phyloP scores from a whole-genome alignment of 495 filamentous ascomycete species.

The Geopyxis carbonaria region DNA sequence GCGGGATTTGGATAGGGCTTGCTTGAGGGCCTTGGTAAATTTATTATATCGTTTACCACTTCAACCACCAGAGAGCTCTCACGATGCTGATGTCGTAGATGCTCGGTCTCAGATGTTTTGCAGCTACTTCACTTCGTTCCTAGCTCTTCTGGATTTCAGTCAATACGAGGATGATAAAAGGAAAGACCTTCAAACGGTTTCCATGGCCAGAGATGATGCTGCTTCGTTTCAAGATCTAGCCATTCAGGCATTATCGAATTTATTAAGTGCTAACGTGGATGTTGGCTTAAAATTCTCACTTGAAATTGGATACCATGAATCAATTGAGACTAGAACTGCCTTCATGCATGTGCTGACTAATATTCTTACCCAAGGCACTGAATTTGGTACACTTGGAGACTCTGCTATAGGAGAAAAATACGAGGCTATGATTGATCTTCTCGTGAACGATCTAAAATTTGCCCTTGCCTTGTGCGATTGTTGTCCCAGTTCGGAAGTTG shows the following conservation, averaged over 20 bases:
- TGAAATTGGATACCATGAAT: constrained; percentile 49
- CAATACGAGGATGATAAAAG: constrained; percentile 30
- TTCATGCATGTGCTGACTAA: constrained; percentile 51
- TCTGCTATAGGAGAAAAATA: constrained; percentile 48
- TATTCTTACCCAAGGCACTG: constrained; percentile 48
- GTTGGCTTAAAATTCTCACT: constrained; percentile 49
- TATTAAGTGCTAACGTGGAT: constrained; percentile 50
- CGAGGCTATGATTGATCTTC: constrained; percentile 40
- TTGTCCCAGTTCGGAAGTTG: constrained; percentile 46
- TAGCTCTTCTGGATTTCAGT: constrained; percentile 42
- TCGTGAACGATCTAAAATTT: constrained; percentile 41
- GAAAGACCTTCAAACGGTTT: constrained; percentile 27
- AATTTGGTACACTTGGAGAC: constrained; percentile 48
- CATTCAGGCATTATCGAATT: constrained; percentile 47
- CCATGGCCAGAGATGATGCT: constrained; percentile 30
- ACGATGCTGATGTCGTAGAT: constrained; percentile 44
- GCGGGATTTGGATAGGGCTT: constrained; percentile 45
- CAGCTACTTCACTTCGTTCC: constrained; percentile 47
- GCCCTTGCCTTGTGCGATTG: constrained; percentile 44
- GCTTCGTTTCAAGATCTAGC: constrained; percentile 39
- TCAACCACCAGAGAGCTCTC: constrained; percentile 44
- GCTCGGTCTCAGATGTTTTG: constrained; percentile 48
- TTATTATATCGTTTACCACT: constrained; percentile 47
- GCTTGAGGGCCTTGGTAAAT: constrained; percentile 40
- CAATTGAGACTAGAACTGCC: constrained; percentile 46